Evolutionary conservation across 2,329 filamentous ascomycete species (phyloP).

Genomic region (Endothia cerciana): DNA sequence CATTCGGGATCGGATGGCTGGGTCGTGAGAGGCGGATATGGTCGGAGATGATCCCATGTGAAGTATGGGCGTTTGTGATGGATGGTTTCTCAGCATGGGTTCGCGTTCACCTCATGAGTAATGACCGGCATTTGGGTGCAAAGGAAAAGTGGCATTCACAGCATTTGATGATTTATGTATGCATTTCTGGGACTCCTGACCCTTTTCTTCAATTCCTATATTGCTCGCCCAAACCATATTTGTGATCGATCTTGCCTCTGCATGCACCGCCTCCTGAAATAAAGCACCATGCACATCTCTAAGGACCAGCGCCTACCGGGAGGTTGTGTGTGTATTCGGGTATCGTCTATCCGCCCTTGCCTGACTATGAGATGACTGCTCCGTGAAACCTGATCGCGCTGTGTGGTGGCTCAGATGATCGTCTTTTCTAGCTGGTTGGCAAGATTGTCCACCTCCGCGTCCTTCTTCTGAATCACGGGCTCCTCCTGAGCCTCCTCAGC

Average conservation of each 20-base stretch:
- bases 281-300: background rate
- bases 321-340: slow-evolving; percentile 29
- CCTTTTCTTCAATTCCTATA: background rate
- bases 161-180: background rate
- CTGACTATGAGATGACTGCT: slow-evolving; percentile 27
- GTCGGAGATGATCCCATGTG: background rate
- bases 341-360: slow-evolving; percentile 30
- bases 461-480: slow-evolving; percentile 70
- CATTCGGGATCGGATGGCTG: slow-evolving; percentile 44
- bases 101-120: background rate
- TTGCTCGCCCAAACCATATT: background rate
- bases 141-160: background rate
- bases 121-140: background rate
- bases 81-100: background rate
- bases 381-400: slow-evolving; percentile 21
- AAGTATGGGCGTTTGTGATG: background rate
- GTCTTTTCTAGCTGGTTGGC: slow-evolving; percentile 78
- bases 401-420: slow-evolving; percentile 44
- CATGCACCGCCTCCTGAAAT: background rate
- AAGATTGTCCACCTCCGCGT: slow-evolving; percentile 80
- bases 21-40: slow-evolving; percentile 11
- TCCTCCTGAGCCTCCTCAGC: slow-evolving; percentile 75
- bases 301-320: slow-evolving; percentile 26
- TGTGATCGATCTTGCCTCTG: background rate
- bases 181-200: background rate